Evolutionary conservation across 352 stramenopile species (phyloP).

Genomic region (Globisporangium heterothallicum): DNA sequence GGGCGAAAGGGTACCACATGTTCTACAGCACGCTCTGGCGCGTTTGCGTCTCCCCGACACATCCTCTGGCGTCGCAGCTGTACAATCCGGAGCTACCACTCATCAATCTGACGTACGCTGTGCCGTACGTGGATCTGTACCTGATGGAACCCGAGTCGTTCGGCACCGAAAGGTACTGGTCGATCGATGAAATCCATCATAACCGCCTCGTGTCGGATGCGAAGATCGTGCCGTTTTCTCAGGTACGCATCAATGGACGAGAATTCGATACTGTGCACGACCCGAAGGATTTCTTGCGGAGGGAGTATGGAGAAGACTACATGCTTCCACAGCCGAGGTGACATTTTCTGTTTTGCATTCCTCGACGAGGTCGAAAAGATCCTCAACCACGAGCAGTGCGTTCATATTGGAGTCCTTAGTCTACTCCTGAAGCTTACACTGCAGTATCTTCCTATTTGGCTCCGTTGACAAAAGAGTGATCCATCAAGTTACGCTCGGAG

Average conservation of each 20-base stretch:
- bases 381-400: no score
- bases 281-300: conserved; percentile 22
- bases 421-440: no score
- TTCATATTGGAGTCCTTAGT: no score
- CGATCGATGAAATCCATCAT: conserved; percentile 8
- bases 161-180: conserved; percentile 5
- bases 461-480: background rate
- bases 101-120: conserved; percentile 4
- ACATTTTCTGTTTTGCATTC: no score
- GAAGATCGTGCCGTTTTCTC: conserved; percentile 19
- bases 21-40: conserved; percentile 33
- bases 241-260: conserved; percentile 28
- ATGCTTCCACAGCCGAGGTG: conserved; percentile 17
- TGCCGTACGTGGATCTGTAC: conserved; percentile 43
- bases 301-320: conserved; percentile 27
- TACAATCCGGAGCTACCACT: conserved; percentile 20
- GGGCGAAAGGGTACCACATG: conserved; percentile 44
- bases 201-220: conserved; percentile 12
- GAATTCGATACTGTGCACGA: conserved; percentile 32
- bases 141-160: conserved; percentile 16
- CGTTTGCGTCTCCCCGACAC: conserved; percentile 35
- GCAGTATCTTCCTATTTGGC: no score
- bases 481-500: background rate
- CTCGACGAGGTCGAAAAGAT: background rate
- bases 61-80: conserved; percentile 28